Percentiles rank a stretch among this genome's conserved stretches.
These are phyloP conservation scores for Thalassiosira livingstoniorum DNA, from an alignment of 352 stramenopile species.

Conservation along the genomic window DNA sequence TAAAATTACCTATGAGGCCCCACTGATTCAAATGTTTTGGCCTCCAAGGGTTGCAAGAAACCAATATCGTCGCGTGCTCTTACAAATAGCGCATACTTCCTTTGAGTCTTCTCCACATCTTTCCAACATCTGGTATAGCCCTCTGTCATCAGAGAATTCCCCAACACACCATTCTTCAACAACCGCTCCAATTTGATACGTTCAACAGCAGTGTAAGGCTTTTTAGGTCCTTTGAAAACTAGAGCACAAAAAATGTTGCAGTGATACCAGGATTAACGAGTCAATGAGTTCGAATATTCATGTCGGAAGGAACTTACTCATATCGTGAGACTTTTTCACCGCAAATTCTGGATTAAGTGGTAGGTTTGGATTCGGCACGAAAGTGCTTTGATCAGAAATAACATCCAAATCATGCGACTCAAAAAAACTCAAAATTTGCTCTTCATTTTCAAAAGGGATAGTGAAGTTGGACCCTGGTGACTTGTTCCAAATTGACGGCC, in stretches of 20 bases:
- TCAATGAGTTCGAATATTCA: background rate
- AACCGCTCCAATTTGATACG: background rate
- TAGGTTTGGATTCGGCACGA: background rate
- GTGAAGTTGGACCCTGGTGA: background rate
- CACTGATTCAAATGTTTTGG: background rate
- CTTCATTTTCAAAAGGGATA: background rate
- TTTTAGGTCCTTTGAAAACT: background rate
- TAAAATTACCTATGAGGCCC: too few species aligned
- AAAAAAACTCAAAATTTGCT: background rate
- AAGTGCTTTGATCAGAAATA: background rate
- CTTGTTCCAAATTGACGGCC: background rate
- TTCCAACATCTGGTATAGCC: background rate
- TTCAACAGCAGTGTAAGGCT: background rate
- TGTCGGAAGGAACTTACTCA: background rate
- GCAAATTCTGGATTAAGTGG: background rate
- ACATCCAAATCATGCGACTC: background rate
- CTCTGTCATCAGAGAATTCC: background rate
- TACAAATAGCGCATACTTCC: background rate
- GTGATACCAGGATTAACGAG: too few species aligned
- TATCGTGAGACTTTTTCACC: background rate
- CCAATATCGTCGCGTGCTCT: background rate
- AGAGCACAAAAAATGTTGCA: too few species aligned
- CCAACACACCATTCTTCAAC: background rate
- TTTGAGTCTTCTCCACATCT: background rate
- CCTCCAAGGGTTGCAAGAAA: background rate